phyloP scores from a whole-genome alignment of 2,329 filamentous ascomycete species.

The Stagonosporopsis vannaccii region DNA sequence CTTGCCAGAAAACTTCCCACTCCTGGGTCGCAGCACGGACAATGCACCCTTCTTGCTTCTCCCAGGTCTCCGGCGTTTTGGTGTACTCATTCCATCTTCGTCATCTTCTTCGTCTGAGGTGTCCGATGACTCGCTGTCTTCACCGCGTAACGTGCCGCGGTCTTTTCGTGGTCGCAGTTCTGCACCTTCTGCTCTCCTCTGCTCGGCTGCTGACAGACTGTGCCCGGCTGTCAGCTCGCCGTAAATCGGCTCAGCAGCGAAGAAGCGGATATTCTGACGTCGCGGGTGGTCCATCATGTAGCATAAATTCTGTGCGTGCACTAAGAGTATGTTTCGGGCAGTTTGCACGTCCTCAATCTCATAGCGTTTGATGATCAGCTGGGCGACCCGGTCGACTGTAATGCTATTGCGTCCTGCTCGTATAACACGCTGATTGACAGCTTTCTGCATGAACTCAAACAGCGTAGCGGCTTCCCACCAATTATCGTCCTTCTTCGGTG shows the following conservation, averaged over 20 bases:
- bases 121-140: slow-evolving; percentile 32
- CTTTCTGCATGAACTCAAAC: slow-evolving; percentile 52
- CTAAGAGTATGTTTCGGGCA: slow-evolving; percentile 44
- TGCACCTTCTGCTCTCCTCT: slow-evolving; percentile 40
- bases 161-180: slow-evolving; percentile 41
- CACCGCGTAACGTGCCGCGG: slow-evolving; percentile 33
- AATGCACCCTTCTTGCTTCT: slow-evolving; percentile 39
- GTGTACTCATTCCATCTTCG: slow-evolving; percentile 29
- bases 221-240: slow-evolving; percentile 38
- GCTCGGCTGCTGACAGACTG: slow-evolving; percentile 39
- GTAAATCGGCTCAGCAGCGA: slow-evolving; percentile 44
- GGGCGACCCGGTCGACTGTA: slow-evolving; percentile 43
- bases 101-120: slow-evolving; percentile 35
- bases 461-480: slow-evolving; percentile 50
- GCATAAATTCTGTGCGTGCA: slow-evolving; percentile 47
- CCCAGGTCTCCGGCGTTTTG: slow-evolving; percentile 27
- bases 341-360: slow-evolving; percentile 45
- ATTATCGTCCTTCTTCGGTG: slow-evolving; percentile 49
- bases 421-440: slow-evolving; percentile 43
- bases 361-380: slow-evolving; percentile 45
- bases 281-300: slow-evolving; percentile 50
- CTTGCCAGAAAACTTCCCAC: slow-evolving; percentile 47
- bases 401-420: slow-evolving; percentile 41
- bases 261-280: slow-evolving; percentile 38
- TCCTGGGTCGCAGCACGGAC: slow-evolving; percentile 47